Evolutionary conservation across 2,329 filamentous ascomycete genomes (phyloP).

Genomic region (Ophiostoma sp.): DNA sequence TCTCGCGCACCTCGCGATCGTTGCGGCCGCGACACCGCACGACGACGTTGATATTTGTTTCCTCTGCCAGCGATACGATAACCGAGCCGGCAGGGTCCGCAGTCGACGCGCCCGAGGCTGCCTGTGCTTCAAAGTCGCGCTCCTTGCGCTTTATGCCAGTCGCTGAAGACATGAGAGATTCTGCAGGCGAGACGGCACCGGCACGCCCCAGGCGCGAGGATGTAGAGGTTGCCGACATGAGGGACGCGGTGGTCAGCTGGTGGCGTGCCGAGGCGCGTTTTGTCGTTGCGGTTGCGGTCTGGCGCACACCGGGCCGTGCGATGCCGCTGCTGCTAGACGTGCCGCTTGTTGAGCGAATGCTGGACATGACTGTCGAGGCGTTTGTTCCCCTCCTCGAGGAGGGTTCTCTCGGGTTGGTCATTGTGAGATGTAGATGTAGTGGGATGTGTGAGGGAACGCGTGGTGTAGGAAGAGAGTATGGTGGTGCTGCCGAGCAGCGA

Average conservation of each 20-base stretch:
- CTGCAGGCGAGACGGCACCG: conserved; percentile 62
- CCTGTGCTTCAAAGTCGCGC: conserved; percentile 61
- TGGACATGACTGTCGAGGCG: conserved; percentile 26
- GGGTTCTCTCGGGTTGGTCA: conserved; percentile 25
- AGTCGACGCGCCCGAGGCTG: conserved; percentile 41
- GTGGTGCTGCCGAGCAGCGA: conserved; percentile 5
- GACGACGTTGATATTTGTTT: conserved; percentile 97
- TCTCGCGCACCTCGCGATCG: conserved; percentile 87
- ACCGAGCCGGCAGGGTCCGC: conserved; percentile 17
- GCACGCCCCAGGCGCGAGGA: conserved; percentile 34
- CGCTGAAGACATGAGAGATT: conserved; percentile 58
- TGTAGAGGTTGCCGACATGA: conserved; percentile 7
- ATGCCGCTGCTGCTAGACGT: conserved; percentile 26
- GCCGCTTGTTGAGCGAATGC: conserved; percentile 21
- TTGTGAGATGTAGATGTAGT: conserved; percentile 10
- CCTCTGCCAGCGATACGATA: conserved; percentile 50
- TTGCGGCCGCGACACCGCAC: conserved; percentile 90
- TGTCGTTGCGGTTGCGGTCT: conserved; percentile 24
- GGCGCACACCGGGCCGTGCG: conserved; percentile 32
- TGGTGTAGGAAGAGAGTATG: background rate
- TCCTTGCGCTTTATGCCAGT: conserved; percentile 77
- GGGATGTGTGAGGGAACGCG: background rate
- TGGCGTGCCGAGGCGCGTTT: conserved; percentile 29
- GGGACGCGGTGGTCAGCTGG: conserved; percentile 20
- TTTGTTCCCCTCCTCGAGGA: conserved; percentile 33